Conservation (phyloP, 163 green algal genomes). For the Volvox carteri region DNA sequence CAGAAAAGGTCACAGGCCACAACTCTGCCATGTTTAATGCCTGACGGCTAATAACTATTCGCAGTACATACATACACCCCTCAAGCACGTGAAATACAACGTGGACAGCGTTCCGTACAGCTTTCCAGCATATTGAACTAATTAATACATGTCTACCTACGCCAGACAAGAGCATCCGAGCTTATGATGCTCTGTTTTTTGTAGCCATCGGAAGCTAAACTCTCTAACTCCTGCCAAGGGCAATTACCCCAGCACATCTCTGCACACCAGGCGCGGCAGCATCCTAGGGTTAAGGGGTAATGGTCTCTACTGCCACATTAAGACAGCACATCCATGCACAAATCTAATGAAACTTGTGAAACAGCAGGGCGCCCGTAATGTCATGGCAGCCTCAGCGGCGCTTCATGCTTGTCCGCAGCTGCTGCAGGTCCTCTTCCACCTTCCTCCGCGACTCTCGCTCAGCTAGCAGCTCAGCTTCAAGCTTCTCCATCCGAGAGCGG, state of each 20-base stretch:
- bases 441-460: constrained; percentile 54
- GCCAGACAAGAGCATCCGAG: not conserved
- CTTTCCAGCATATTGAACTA: not conserved
- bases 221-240: not conserved
- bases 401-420: constrained; percentile 34
- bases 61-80: no score
- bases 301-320: no score
- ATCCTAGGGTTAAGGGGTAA: no score
- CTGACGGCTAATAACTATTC: no score
- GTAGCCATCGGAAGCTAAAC: not conserved
- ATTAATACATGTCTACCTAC: not conserved
- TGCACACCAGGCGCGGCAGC: not conserved
- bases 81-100: no score
- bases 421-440: constrained; percentile 34
- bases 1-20: no score
- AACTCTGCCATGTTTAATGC: no score
- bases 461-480: constrained; percentile 45
- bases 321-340: no score
- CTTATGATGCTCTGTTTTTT: not conserved
- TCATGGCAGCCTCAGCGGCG: constrained; percentile 1
- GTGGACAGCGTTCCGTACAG: no score
- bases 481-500: constrained; percentile 40
- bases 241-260: not conserved
- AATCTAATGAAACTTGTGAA: no score
- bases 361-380: not conserved